A percentile compares a stretch with the other conserved stretches of the same genome.
These are phyloP conservation scores for Solanum lycopersicoides DNA, from an alignment of 257 asterid genomes.

Conservation along the genomic window DNA sequence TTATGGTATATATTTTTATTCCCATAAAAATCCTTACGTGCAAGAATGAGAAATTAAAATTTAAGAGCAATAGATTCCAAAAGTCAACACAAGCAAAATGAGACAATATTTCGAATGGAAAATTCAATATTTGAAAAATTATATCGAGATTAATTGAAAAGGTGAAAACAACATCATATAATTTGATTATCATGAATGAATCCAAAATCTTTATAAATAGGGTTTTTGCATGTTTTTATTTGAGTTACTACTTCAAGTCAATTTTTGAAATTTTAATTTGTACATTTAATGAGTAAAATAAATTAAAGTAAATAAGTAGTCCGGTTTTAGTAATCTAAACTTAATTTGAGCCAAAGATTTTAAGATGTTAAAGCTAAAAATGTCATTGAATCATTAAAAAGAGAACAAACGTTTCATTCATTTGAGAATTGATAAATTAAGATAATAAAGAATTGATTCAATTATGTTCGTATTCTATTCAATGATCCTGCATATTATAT, in stretches of 20 bases:
- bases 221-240: not conserved
- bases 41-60: not conserved
- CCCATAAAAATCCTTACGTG: not conserved
- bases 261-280: too few species aligned
- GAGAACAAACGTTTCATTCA: not conserved
- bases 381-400: not conserved
- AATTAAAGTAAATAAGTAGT: too few species aligned
- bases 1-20: not conserved
- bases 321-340: too few species aligned
- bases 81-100: not conserved
- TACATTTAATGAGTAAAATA: too few species aligned
- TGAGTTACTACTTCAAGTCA: not conserved
- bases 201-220: not conserved
- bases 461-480: too few species aligned
- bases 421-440: too few species aligned
- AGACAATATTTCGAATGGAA: not conserved
- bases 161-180: not conserved
- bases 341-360: not conserved
- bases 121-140: too few species aligned
- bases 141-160: too few species aligned
- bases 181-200: not conserved
- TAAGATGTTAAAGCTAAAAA: not conserved
- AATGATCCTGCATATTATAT: too few species aligned
- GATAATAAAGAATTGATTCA: too few species aligned
- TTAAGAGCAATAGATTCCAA: not conserved